phyloP scores from a whole-genome alignment of 257 asterid genomes.

The Solanum acaule region DNA sequence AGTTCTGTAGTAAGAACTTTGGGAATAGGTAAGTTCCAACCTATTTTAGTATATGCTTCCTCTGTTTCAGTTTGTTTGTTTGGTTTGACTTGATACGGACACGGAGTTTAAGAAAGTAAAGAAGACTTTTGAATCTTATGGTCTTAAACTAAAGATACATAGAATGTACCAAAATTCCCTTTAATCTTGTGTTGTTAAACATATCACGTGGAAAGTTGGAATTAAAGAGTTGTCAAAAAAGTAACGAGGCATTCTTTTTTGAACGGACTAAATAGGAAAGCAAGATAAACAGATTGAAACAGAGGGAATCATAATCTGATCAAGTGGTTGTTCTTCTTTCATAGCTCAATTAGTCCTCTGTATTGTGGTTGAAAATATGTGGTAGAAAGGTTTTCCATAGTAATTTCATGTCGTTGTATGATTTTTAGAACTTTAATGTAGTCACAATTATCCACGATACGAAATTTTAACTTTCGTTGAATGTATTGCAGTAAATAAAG shows the following conservation, averaged over 20 bases:
- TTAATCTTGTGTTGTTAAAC: neutral
- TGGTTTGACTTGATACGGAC: neutral
- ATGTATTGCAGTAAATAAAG: slow-evolving; percentile 53
- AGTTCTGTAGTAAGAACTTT: neutral
- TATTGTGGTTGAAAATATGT: neutral
- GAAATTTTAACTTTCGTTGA: neutral
- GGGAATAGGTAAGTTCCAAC: neutral
- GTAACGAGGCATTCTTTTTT: no score
- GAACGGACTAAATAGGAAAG: no score
- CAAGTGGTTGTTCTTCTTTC: neutral
- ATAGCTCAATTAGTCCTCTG: neutral
- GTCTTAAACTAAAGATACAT: neutral
- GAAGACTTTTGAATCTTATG: neutral
- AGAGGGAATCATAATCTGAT: no score
- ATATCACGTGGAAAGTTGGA: neutral
- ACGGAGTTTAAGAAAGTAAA: neutral
- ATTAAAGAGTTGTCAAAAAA: neutral
- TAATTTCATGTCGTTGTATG: neutral
- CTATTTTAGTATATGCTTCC: neutral
- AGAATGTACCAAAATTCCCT: neutral
- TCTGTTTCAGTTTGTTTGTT: neutral
- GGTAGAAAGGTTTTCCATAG: neutral
- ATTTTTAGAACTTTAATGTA: neutral
- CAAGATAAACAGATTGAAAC: no score
- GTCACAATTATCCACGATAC: neutral